These are phyloP conservation scores for Xylaria arbuscula DNA, from an alignment of 2,329 filamentous ascomycete genomes.

Conservation along the genomic window DNA sequence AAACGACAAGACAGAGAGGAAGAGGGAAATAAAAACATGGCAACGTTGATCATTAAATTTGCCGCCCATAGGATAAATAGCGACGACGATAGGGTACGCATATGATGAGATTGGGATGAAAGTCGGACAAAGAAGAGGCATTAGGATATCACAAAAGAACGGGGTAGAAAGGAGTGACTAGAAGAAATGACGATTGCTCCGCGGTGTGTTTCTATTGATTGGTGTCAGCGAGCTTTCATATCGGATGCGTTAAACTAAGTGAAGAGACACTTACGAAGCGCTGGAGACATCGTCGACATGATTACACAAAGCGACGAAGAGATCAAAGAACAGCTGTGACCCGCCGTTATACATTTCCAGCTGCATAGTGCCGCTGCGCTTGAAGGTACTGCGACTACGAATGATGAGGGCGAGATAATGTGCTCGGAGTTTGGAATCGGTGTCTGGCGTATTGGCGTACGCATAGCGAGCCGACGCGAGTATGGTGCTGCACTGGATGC, in stretches of 20 bases:
- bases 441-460: slow-evolving; percentile 88
- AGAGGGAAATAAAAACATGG: slow-evolving; percentile 19
- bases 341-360: slow-evolving; percentile 91
- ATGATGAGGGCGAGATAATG: slow-evolving; percentile 95
- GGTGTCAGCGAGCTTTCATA: slow-evolving; percentile 28
- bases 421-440: slow-evolving; percentile 87
- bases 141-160: slow-evolving; percentile 16
- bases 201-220: slow-evolving; percentile 55
- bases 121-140: slow-evolving; percentile 14
- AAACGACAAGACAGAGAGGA: slow-evolving; percentile 1
- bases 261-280: slow-evolving; percentile 59
- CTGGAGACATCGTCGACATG: slow-evolving; percentile 79
- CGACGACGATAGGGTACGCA: slow-evolving; percentile 29
- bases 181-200: slow-evolving; percentile 58
- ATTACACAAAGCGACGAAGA: slow-evolving; percentile 93
- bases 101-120: slow-evolving; percentile 29
- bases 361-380: slow-evolving; percentile 94
- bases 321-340: slow-evolving; percentile 86
- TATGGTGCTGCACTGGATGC: slow-evolving; percentile 86
- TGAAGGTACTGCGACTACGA: slow-evolving; percentile 86
- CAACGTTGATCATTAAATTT: slow-evolving; percentile 47
- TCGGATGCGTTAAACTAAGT: not conserved
- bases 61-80: slow-evolving; percentile 1
- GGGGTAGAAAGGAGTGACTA: slow-evolving; percentile 30
- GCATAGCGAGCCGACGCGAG: slow-evolving; percentile 88